Base-by-base conservation (phyloP, 192 early-diverging fungal genomes). In the Glomus cerebriforme region DNA sequence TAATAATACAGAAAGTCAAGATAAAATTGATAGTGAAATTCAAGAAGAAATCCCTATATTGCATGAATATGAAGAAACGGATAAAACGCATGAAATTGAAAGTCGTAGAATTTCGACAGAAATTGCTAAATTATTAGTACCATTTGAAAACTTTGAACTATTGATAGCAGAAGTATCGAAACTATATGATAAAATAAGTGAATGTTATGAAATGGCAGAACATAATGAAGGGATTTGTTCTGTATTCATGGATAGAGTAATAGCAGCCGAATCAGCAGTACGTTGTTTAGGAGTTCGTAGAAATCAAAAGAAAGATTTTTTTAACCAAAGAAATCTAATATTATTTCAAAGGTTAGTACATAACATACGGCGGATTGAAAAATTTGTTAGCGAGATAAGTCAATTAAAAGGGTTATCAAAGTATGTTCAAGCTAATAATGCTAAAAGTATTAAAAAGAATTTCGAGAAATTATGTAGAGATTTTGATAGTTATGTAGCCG, bases 401-500 rank as follows among this genome's bases (percentile, higher is more conserved):
- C 19, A 49, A 17, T 31, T 49, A 17, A 72, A 27, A 29, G 43
- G 32, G 5, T 47, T 43, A 39, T 17, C 0, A 10, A 72, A 72
- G 26, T 72, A 45, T 72, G 8, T 54, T 27, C 70, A 27, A 32
- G 70, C 26, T 2, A 43, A 72, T 17, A 26, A 3, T 6, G 70
- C 26, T 2, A 43, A 72, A 31, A 26, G 10, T 6, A 47, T 72
- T 15, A 26, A 72, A 26, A 27, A 73, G 2, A 29, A 26, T 0
- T 79, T 79, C 27, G 75, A 75, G 31, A 62, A 82, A 15, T 43
- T 81, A 6, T 62, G 66, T 2, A 75, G 74, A 17, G 34, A 35
- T 37, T 64, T 79, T 27, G 82, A 81, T 54, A 63, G 72, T 7
- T 59, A 75, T 15, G 73, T 81, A n/a, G 45, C 54, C 70, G 24